Percentiles rank a stretch among this genome's conserved stretches.
Evolutionary conservation across 768 basidiomycete genomes (phyloP).

Genomic region (Boletus rubroflammeus): DNA sequence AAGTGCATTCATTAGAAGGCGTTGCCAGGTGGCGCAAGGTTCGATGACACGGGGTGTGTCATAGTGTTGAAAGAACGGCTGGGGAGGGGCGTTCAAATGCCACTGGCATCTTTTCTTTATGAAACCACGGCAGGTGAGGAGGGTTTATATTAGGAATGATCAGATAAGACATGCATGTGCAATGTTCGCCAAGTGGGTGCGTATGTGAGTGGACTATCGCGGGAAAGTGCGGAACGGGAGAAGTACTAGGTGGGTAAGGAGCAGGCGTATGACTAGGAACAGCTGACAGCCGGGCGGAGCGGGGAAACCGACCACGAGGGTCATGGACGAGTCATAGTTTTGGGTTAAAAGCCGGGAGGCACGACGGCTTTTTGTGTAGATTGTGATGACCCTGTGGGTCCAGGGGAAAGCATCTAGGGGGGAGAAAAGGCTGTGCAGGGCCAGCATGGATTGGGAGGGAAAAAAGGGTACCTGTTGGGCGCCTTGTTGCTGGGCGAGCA

Average conservation of each 20-base stretch:
- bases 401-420: slow-evolving; percentile 67
- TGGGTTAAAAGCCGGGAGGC: slow-evolving; percentile 76
- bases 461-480: slow-evolving; percentile 70
- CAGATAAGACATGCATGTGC: slow-evolving; percentile 25
- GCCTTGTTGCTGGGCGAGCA: slow-evolving; percentile 89
- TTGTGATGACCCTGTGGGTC: slow-evolving; percentile 38
- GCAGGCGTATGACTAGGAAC: slow-evolving; percentile 7
- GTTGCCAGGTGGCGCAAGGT: slow-evolving; percentile 30
- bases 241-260: slow-evolving; percentile 14
- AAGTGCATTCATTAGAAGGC: slow-evolving; percentile 21
- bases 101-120: slow-evolving; percentile 14
- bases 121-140: slow-evolving; percentile 19
- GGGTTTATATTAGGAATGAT: slow-evolving; percentile 29
- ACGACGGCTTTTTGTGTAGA: slow-evolving; percentile 54
- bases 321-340: not conserved
- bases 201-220: slow-evolving; percentile 5
- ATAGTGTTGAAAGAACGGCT: slow-evolving; percentile 16
- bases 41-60: slow-evolving; percentile 12
- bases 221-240: slow-evolving; percentile 15
- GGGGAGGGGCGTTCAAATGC: slow-evolving; percentile 25
- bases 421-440: slow-evolving; percentile 14
- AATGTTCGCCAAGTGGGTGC: slow-evolving; percentile 8
- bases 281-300: slow-evolving; percentile 2
- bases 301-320: not conserved
- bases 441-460: not conserved